Evolutionary conservation across 495 filamentous ascomycete genomes (phyloP).

Genomic region (Chaetomium tenue): DNA sequence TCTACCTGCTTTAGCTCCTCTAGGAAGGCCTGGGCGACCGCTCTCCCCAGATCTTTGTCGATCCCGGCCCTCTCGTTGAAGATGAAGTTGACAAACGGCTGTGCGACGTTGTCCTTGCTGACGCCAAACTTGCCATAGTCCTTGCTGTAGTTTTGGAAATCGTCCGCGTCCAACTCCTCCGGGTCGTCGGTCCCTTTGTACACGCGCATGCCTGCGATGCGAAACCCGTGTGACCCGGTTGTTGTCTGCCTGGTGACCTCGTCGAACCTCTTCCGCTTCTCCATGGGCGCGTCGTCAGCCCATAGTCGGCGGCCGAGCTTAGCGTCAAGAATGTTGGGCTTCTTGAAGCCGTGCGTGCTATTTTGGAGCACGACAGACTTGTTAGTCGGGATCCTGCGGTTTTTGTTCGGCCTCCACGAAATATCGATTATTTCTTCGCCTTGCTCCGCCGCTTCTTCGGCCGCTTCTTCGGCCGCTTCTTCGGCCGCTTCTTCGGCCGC

Average conservation of each 20-base stretch:
- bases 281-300: slow-evolving; percentile 73
- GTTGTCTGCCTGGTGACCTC: slow-evolving; percentile 77
- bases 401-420: slow-evolving; percentile 42
- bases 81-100: slow-evolving; percentile 75
- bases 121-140: slow-evolving; percentile 74
- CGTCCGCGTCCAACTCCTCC: slow-evolving; percentile 45
- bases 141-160: slow-evolving; percentile 79
- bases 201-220: slow-evolving; percentile 92
- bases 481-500: no score
- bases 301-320: slow-evolving; percentile 86
- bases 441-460: no score
- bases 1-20: slow-evolving; percentile 65
- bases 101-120: slow-evolving; percentile 64
- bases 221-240: slow-evolving; percentile 74
- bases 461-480: slow-evolving; percentile 28
- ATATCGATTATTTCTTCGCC: slow-evolving; percentile 29
- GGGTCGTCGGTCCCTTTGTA: slow-evolving; percentile 65
- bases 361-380: slow-evolving; percentile 85
- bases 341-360: slow-evolving; percentile 73
- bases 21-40: slow-evolving; percentile 62
- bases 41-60: slow-evolving; percentile 49
- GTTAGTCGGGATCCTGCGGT: slow-evolving; percentile 64
- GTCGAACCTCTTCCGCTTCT: slow-evolving; percentile 79
- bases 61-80: slow-evolving; percentile 61
- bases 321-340: slow-evolving; percentile 90